Conservation (phyloP, 306 rosid species). For the Rosa lucieae region DNA sequence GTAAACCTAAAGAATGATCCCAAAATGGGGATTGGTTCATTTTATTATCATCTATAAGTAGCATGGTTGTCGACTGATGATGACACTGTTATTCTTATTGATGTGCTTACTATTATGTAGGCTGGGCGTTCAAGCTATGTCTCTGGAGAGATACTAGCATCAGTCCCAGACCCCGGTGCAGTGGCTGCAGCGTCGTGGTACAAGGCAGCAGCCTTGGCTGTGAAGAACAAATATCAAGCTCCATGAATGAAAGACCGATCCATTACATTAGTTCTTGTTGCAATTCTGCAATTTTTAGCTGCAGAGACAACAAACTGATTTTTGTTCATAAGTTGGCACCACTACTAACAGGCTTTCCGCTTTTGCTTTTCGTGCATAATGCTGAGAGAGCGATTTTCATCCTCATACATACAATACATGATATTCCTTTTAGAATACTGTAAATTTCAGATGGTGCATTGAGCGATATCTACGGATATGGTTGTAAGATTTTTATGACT, state of each 20-base stretch:
- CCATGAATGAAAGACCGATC: constrained; percentile 20
- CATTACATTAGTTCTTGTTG: constrained; percentile 20
- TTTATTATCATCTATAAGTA: neutral
- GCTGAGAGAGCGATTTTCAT: constrained; percentile 66
- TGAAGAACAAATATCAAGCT: constrained; percentile 45
- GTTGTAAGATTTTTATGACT: neutral
- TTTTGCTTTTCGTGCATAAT: constrained; percentile 49
- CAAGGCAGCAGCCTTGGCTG: constrained; percentile 75
- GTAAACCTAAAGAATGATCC: constrained; percentile 29
- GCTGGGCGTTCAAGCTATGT: constrained; percentile 88
- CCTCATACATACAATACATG: constrained; percentile 4
- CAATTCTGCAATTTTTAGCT: constrained; percentile 40
- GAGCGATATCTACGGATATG: neutral
- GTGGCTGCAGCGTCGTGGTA: constrained; percentile 95
- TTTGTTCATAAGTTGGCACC: constrained; percentile 43
- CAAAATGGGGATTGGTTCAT: too few relatives aligned
- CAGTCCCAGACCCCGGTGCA: constrained; percentile 97
- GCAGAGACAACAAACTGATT: constrained; percentile 40
- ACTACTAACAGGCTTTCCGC: constrained; percentile 63
- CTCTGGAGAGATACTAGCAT: constrained; percentile 56
- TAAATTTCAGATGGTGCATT: neutral
- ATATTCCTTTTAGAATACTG: constrained; percentile 2
- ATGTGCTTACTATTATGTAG: constrained; percentile 35
- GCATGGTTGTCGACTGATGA: neutral
- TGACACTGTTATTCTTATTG: constrained; percentile 13